Conservation (phyloP, 331 rosid species). For the Malus hybrid region DNA sequence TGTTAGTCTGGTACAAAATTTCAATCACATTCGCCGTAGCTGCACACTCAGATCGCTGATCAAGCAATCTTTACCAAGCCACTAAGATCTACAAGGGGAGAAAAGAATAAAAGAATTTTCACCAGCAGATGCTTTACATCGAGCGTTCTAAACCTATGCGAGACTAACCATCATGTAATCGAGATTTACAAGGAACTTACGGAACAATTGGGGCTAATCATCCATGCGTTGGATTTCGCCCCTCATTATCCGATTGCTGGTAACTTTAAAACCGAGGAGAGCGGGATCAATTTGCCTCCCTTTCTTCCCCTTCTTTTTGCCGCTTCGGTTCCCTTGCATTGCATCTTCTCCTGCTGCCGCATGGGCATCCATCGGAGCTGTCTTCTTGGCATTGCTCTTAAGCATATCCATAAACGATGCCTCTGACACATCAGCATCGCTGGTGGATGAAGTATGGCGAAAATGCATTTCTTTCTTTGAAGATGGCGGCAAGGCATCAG, state of each 20-base stretch:
- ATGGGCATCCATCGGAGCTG: constrained; percentile 26
- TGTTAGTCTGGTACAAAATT: too few species aligned
- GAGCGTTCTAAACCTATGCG: constrained; percentile 10
- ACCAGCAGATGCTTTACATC: constrained; percentile 5
- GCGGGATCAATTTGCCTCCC: constrained; percentile 56
- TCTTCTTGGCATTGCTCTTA: constrained; percentile 37
- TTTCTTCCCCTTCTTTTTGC: constrained; percentile 56
- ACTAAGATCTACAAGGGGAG: background rate
- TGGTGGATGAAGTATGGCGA: constrained; percentile 25
- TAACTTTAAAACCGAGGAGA: constrained; percentile 54
- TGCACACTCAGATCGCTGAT: background rate
- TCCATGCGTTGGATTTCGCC: constrained; percentile 56
- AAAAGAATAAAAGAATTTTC: constrained; percentile 10
- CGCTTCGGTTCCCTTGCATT: constrained; percentile 36
- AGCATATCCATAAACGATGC: constrained; percentile 56
- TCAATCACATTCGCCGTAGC: too few species aligned
- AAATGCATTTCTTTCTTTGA: constrained; percentile 34
- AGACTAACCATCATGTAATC: background rate
- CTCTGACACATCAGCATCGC: constrained; percentile 38
- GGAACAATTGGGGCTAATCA: constrained; percentile 12
- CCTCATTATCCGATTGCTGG: constrained; percentile 56
- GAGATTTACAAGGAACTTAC: background rate
- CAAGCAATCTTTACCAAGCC: background rate
- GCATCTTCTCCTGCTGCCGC: constrained; percentile 25
- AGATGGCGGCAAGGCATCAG: constrained; percentile 17